A percentile compares a stretch with the other conserved stretches of the same genome.
These are phyloP conservation scores for Neocatenulostroma microsporum DNA, from an alignment of 2,329 filamentous ascomycete genomes.

Conservation along the genomic window DNA sequence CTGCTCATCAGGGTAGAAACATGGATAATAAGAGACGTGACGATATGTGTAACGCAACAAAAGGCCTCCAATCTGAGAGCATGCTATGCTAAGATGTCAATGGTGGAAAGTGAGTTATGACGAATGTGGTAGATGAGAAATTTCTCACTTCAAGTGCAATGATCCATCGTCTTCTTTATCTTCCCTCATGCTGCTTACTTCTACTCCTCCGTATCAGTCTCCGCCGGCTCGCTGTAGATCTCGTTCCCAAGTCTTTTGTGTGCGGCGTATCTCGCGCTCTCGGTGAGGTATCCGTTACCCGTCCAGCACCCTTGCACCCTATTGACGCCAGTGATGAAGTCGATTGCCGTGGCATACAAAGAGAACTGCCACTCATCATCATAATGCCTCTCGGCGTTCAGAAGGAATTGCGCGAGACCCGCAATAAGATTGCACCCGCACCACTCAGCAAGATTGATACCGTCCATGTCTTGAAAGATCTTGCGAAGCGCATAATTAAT, in stretches of 20 bases:
- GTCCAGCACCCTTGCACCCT: neutral
- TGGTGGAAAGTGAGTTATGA: too few relatives aligned
- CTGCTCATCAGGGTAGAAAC: too few relatives aligned
- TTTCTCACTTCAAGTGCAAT: neutral
- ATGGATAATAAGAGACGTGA: too few relatives aligned
- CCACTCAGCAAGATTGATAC: neutral
- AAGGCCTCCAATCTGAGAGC: neutral
- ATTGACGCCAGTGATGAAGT: slow-evolving; percentile 1
- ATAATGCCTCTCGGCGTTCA: neutral
- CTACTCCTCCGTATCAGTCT: neutral
- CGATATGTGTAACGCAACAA: neutral
- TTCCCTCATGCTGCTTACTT: neutral
- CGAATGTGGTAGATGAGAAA: neutral
- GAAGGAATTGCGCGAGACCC: slow-evolving; percentile 2
- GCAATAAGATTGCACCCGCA: slow-evolving; percentile 1
- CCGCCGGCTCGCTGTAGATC: too few relatives aligned
- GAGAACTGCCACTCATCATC: neutral
- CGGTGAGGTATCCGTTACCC: neutral
- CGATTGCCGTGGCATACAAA: neutral
- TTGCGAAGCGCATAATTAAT: neutral
- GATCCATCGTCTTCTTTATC: neutral
- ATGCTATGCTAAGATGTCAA: too few relatives aligned
- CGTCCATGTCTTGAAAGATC: neutral
- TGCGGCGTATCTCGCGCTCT: neutral
- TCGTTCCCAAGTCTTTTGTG: neutral